Percentiles rank a stretch among this genome's conserved stretches.
phyloP scores from a whole-genome alignment of 164 flowering plant species.

The Berberis thunbergii region DNA sequence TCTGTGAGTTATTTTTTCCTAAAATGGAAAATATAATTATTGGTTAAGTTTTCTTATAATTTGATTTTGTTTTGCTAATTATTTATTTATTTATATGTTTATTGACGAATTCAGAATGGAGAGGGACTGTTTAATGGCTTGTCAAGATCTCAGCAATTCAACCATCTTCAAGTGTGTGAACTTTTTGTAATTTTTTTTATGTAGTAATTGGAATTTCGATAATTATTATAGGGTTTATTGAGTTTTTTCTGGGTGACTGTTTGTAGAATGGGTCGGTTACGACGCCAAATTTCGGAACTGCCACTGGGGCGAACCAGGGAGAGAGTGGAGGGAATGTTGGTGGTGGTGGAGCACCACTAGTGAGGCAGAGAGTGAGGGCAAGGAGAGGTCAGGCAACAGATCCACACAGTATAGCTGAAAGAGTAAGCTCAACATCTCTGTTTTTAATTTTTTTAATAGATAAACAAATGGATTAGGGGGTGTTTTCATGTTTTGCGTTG shows the following conservation, averaged over 20 bases:
- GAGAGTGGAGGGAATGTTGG: conserved; percentile 31
- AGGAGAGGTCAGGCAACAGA: conserved; percentile 98
- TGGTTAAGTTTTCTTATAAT: too few relatives aligned
- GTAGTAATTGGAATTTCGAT: not conserved
- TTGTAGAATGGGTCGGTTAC: conserved; percentile 23
- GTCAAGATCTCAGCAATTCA: too few relatives aligned
- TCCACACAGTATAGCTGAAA: conserved; percentile 98
- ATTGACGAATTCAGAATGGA: too few relatives aligned
- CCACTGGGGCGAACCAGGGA: conserved; percentile 32
- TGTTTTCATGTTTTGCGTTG: not conserved
- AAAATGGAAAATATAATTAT: too few relatives aligned
- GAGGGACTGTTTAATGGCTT: too few relatives aligned
- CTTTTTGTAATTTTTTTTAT: not conserved
- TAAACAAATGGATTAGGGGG: too few relatives aligned
- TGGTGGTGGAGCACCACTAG: conserved; percentile 33
- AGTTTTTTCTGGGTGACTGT: too few relatives aligned
- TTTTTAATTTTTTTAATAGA: not conserved
- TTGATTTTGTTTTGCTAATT: too few relatives aligned
- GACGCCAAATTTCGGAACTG: conserved; percentile 38
- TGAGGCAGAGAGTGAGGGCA: conserved; percentile 73
- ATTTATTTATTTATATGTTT: too few relatives aligned
- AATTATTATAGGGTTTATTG: too few relatives aligned
- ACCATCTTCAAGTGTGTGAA: too few relatives aligned
- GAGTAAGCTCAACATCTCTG: conserved; percentile 32
- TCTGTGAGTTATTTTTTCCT: too few relatives aligned